Conservation (phyloP, 345 rosid genomes). For the Cochlearia excelsa region DNA sequence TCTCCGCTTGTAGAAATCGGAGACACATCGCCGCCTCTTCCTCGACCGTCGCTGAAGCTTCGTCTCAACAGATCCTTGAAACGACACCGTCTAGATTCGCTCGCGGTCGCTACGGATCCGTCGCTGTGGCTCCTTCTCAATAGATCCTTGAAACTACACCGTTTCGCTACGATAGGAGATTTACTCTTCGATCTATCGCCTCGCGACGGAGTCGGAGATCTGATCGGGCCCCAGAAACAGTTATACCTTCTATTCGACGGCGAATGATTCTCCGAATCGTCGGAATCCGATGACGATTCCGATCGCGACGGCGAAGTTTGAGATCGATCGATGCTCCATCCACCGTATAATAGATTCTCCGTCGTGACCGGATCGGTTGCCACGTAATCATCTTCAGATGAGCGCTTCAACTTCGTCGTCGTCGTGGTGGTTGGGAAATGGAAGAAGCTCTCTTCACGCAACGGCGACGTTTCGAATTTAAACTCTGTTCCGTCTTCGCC, state of each 20-base stretch:
- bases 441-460: constrained; percentile 13
- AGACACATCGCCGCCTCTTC: not conserved
- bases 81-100: constrained; percentile 18
- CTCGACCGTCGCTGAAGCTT: constrained; percentile 24
- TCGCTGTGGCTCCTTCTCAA: constrained; percentile 35
- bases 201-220: constrained; percentile 23
- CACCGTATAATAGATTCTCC: constrained; percentile 20
- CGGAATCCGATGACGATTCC: constrained; percentile 27
- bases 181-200: constrained; percentile 17
- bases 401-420: constrained; percentile 5
- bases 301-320: constrained; percentile 15
- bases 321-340: constrained; percentile 18
- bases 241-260: not conserved
- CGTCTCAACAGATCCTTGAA: constrained; percentile 29
- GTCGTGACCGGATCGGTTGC: constrained; percentile 12
- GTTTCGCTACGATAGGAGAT: constrained; percentile 3
- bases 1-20: not conserved
- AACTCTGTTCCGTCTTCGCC: constrained; percentile 41
- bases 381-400: constrained; percentile 9
- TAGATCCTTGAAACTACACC: constrained; percentile 17
- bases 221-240: constrained; percentile 32
- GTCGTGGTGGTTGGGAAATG: constrained; percentile 30
- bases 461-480: constrained; percentile 46
- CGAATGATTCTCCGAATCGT: not conserved
- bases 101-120: constrained; percentile 16